Conservation (phyloP, 2,329 filamentous ascomycete species). For the Tolypocladium ovalisporum region DNA sequence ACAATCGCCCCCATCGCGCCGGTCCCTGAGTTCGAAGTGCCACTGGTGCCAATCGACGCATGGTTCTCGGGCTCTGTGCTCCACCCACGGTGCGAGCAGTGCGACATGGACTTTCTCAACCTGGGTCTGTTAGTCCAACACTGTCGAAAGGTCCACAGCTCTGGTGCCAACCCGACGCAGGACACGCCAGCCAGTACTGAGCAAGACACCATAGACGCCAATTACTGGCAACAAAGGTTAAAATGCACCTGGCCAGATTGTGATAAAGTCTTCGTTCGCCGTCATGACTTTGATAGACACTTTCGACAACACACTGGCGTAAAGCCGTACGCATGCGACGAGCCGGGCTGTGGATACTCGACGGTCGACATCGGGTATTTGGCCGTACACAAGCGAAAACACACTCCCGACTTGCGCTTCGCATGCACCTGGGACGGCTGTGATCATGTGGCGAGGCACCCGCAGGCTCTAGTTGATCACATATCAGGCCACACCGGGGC, state of each 20-base stretch:
- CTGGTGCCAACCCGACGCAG: not conserved
- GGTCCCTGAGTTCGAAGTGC: not conserved
- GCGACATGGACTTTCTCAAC: not conserved
- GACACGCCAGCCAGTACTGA: not conserved
- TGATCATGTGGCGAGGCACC: no score
- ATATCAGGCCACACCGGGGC: no score
- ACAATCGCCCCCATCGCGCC: not conserved
- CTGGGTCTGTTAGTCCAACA: not conserved
- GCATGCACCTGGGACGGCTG: no score
- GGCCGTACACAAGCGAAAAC: no score
- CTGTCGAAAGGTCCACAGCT: not conserved
- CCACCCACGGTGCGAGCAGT: not conserved
- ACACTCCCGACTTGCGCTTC: no score
- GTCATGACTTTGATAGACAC: not conserved
- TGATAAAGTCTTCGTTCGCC: not conserved
- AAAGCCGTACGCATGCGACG: no score
- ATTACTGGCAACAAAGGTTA: not conserved
- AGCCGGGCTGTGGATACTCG: no score
- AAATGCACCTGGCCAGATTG: not conserved
- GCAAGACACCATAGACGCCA: not conserved
- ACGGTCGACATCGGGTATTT: no score
- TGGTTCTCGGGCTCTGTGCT: not conserved
- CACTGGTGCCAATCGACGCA: not conserved
- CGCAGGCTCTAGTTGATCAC: no score
- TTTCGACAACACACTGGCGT: no score